A percentile compares a stretch with the other conserved stretches of the same genome.
Evolutionary conservation across 2,329 filamentous ascomycete genomes (phyloP).

Genomic region (Fusarium continuum): DNA sequence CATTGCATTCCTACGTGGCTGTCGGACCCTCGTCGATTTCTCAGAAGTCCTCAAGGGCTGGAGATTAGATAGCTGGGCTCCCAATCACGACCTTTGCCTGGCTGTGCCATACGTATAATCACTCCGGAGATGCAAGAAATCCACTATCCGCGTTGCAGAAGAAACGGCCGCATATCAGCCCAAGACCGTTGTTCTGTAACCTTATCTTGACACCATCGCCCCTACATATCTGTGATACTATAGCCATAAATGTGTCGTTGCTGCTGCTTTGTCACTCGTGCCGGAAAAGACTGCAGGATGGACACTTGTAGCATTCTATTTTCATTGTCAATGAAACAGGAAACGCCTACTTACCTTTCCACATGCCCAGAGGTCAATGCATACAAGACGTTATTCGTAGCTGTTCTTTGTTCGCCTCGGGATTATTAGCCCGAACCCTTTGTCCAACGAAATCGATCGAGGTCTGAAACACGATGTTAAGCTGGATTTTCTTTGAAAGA

Average conservation of each 20-base stretch:
- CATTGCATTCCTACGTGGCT: constrained; percentile 30
- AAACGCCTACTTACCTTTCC: background rate
- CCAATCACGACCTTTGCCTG: constrained; percentile 38
- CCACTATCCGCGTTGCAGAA: constrained; percentile 35
- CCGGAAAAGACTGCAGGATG: background rate
- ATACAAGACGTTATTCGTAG: background rate
- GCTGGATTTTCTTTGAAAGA: background rate
- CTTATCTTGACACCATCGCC: constrained; percentile 37
- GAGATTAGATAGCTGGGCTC: constrained; percentile 42
- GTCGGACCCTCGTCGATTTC: constrained; percentile 24
- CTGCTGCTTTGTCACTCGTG: constrained; percentile 20
- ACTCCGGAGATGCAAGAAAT: constrained; percentile 35
- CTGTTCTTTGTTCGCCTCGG: constrained; percentile 17
- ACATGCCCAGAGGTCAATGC: constrained; percentile 4
- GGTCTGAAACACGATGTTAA: background rate
- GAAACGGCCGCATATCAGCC: constrained; percentile 38
- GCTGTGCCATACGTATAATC: constrained; percentile 34
- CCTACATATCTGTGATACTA: constrained; percentile 28
- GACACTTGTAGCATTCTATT: constrained; percentile 17
- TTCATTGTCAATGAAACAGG: constrained; percentile 22
- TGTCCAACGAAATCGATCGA: constrained; percentile 12
- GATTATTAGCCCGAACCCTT: background rate
- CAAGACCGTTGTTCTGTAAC: constrained; percentile 24
- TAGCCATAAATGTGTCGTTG: constrained; percentile 34
- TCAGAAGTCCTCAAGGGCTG: constrained; percentile 30